Percentiles rank a stretch among this genome's conserved stretches.
phyloP scores from a whole-genome alignment of 768 basidiomycete genomes.

The Podaxis sp. region DNA sequence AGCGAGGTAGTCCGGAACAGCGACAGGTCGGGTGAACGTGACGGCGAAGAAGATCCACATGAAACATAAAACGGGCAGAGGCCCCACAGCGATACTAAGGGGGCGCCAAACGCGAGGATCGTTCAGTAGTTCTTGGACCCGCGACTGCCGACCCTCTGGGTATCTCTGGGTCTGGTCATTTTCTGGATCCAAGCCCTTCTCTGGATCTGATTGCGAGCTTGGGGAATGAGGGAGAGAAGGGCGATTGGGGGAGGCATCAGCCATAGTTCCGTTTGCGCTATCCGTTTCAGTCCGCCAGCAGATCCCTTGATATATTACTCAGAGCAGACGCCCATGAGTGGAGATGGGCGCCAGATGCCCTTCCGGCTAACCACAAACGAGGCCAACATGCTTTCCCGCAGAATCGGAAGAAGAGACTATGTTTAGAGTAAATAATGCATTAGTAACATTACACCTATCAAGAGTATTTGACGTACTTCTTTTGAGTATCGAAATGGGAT shows the following conservation, averaged over 20 bases:
- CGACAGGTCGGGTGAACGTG: neutral
- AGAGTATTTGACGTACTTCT: neutral
- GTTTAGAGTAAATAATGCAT: neutral
- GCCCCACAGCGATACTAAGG: neutral
- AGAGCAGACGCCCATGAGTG: neutral
- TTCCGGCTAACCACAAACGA: neutral
- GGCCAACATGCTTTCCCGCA: neutral
- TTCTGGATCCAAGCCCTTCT: neutral
- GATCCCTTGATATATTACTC: neutral
- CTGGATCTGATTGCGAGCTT: neutral
- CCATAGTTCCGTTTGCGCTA: neutral
- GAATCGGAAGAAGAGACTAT: neutral
- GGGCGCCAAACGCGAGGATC: constrained; percentile 6
- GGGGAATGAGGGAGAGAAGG: neutral
- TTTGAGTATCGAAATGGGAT: too few species aligned
- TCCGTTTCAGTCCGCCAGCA: neutral
- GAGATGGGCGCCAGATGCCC: neutral
- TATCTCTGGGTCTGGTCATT: neutral
- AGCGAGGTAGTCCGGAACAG: neutral
- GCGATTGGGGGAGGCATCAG: neutral
- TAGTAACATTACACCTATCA: neutral
- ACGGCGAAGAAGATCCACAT: constrained; percentile 1
- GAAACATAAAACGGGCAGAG: neutral
- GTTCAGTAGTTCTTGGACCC: neutral
- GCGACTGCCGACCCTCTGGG: neutral